Conservation (phyloP, 148 eudicot genomes). For the Selenicereus undatus region DNA sequence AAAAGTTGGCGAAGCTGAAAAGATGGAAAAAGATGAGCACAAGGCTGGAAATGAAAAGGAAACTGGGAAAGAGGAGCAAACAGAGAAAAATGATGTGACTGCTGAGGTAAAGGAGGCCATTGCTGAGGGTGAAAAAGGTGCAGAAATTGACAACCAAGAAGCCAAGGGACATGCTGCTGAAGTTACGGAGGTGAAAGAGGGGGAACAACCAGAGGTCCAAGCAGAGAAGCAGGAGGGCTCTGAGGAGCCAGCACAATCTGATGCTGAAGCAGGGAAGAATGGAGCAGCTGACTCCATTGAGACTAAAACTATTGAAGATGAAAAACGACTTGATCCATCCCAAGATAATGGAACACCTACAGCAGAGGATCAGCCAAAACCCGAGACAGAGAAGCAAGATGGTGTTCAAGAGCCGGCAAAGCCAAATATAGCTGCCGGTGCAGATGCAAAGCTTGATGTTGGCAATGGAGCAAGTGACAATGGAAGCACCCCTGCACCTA, state of each 20-base stretch:
- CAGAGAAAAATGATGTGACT: constrained; percentile 16
- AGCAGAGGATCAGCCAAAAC: constrained; percentile 22
- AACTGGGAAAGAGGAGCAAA: constrained; percentile 18
- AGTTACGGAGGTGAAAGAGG: not conserved
- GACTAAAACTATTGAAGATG: constrained; percentile 15
- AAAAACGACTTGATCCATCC: constrained; percentile 15
- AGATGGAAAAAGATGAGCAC: constrained; percentile 8
- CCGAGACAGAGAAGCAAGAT: constrained; percentile 26
- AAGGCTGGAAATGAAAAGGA: constrained; percentile 10
- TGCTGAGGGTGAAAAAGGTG: constrained; percentile 12
- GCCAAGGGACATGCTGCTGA: not conserved
- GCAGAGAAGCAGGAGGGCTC: constrained; percentile 13
- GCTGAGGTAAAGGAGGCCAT: constrained; percentile 3
- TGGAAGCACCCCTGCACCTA: constrained; percentile 12
- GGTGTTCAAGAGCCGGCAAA: constrained; percentile 28
- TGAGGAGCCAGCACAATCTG: constrained; percentile 9
- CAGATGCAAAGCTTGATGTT: constrained; percentile 23
- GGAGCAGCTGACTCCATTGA: constrained; percentile 25
- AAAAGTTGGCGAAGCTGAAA: constrained; percentile 9
- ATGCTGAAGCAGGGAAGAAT: constrained; percentile 23
- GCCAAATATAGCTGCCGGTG: constrained; percentile 19
- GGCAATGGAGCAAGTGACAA: constrained; percentile 28
- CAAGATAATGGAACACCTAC: constrained; percentile 22
- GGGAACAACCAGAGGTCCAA: not conserved
- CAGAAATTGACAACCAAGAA: constrained; percentile 18